Evolutionary conservation across 2,329 filamentous ascomycete species (phyloP).

Genomic region (Rhynchosporium agropyri): DNA sequence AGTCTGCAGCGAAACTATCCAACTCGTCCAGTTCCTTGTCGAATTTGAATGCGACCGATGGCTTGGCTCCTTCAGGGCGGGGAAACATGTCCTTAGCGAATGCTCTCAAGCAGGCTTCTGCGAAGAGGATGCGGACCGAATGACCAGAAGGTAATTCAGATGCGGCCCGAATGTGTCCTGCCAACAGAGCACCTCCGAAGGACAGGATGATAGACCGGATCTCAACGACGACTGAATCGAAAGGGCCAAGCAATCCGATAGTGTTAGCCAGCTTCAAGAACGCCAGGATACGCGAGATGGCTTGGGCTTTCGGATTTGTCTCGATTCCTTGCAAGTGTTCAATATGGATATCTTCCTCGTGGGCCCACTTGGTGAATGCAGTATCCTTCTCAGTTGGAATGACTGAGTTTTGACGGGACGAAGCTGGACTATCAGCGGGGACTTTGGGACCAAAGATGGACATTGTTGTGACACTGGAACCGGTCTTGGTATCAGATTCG

Average conservation of each 20-base stretch:
- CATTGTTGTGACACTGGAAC: not conserved
- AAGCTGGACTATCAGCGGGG: not conserved
- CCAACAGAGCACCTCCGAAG: slow-evolving; percentile 1
- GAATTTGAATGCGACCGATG: slow-evolving; percentile 17
- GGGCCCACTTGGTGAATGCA: not conserved
- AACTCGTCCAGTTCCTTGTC: slow-evolving; percentile 21
- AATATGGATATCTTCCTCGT: slow-evolving; percentile 5
- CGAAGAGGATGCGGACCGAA: slow-evolving; percentile 19
- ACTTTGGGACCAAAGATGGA: not conserved
- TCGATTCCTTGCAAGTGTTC: not conserved
- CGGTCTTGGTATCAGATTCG: too few relatives aligned
- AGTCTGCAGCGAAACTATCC: slow-evolving; percentile 22
- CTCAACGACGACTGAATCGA: slow-evolving; percentile 10
- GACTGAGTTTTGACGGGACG: slow-evolving; percentile 8
- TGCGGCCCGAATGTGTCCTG: slow-evolving; percentile 21
- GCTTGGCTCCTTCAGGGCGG: not conserved
- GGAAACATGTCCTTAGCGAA: slow-evolving; percentile 4
- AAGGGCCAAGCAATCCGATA: slow-evolving; percentile 20
- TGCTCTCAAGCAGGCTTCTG: slow-evolving; percentile 18
- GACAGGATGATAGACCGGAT: slow-evolving; percentile 11
- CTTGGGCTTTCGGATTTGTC: not conserved
- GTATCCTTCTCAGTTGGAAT: not conserved
- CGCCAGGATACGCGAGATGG: slow-evolving; percentile 17
- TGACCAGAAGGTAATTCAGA: slow-evolving; percentile 14
- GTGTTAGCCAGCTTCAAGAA: slow-evolving; percentile 24